phyloP scores from a whole-genome alignment of 2,329 filamentous ascomycete genomes.

The Pezicula neosporulosa region DNA sequence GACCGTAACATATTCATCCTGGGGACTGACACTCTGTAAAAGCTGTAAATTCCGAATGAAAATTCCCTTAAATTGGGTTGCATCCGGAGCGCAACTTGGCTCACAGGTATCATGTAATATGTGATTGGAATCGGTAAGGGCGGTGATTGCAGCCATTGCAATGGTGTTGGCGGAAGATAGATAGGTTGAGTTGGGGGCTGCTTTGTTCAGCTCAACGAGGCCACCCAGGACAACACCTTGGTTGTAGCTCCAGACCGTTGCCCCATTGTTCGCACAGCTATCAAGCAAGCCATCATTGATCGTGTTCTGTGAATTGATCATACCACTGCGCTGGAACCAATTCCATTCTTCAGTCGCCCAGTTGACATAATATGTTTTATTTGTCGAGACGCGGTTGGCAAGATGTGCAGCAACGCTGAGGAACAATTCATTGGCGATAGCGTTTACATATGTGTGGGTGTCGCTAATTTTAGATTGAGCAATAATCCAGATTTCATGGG shows the following conservation, averaged over 20 bases:
- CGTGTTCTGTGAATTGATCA: conserved; percentile 42
- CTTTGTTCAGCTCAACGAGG: conserved; percentile 53
- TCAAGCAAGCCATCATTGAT: conserved; percentile 50
- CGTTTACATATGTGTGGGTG: conserved; percentile 45
- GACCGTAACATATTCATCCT: conserved; percentile 46
- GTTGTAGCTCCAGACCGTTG: conserved; percentile 49
- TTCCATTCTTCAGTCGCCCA: conserved; percentile 44
- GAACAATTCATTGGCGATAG: conserved; percentile 56
- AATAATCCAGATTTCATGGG: too few species aligned
- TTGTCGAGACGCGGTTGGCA: conserved; percentile 50
- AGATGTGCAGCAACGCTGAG: conserved; percentile 50
- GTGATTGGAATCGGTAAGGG: conserved; percentile 39
- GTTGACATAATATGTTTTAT: conserved; percentile 51
- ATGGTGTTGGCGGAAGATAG: conserved; percentile 46
- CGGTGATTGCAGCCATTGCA: conserved; percentile 47
- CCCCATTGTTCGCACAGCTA: conserved; percentile 43
- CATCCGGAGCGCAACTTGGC: conserved; percentile 41
- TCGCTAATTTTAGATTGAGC: too few species aligned
- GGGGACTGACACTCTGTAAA: conserved; percentile 43
- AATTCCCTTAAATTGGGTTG: conserved; percentile 69
- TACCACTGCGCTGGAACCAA: conserved; percentile 46
- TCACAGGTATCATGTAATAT: conserved; percentile 56
- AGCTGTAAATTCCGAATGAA: conserved; percentile 63
- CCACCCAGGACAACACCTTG: conserved; percentile 59
- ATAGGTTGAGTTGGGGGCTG: conserved; percentile 35